These are phyloP conservation scores for Biscogniauxia sp. DNA, from an alignment of 2,329 filamentous ascomycete species.

Conservation along the genomic window DNA sequence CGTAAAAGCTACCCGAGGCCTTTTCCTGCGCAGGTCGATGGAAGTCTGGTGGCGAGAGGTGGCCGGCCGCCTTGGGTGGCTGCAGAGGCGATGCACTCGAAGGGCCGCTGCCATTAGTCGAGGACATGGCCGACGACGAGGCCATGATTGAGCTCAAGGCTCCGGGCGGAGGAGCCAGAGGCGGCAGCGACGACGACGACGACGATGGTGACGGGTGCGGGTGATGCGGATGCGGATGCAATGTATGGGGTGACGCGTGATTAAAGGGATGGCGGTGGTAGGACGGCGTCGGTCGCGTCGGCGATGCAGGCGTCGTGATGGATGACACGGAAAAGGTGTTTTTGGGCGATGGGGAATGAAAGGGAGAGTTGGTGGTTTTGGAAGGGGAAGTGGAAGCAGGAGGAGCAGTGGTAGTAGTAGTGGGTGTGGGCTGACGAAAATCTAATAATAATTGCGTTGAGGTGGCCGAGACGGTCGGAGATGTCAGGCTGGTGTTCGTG, in stretches of 20 bases:
- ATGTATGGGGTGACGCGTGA: conserved; percentile 26
- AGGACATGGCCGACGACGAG: conserved; percentile 28
- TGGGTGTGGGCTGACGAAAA: conserved; percentile 33
- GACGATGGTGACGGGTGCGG: conserved; percentile 11
- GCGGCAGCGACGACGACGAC: conserved; percentile 24
- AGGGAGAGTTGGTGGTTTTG: conserved; percentile 21
- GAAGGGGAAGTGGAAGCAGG: conserved; percentile 4
- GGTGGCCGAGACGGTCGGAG: conserved; percentile 29
- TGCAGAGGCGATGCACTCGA: conserved; percentile 35
- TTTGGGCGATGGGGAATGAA: conserved; percentile 24
- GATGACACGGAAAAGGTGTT: conserved; percentile 22
- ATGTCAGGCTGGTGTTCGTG: conserved; percentile 25
- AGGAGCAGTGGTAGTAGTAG: conserved; percentile 27
- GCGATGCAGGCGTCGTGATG: conserved; percentile 26
- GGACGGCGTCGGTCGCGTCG: conserved; percentile 25
- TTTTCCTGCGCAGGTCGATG: conserved; percentile 37
- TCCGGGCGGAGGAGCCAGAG: conserved; percentile 34
- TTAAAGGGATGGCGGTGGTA: conserved; percentile 28
- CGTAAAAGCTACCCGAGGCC: conserved; percentile 42
- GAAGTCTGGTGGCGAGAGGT: conserved; percentile 32
- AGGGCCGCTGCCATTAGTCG: conserved; percentile 30
- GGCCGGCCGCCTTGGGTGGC: conserved; percentile 29
- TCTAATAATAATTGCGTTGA: conserved; percentile 31
- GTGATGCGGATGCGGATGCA: conserved; percentile 14
- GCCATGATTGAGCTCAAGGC: conserved; percentile 33